These are phyloP conservation scores for Leersia perrieri DNA, from an alignment of 176 grass and related monocot genomes.

Conservation along the genomic window DNA sequence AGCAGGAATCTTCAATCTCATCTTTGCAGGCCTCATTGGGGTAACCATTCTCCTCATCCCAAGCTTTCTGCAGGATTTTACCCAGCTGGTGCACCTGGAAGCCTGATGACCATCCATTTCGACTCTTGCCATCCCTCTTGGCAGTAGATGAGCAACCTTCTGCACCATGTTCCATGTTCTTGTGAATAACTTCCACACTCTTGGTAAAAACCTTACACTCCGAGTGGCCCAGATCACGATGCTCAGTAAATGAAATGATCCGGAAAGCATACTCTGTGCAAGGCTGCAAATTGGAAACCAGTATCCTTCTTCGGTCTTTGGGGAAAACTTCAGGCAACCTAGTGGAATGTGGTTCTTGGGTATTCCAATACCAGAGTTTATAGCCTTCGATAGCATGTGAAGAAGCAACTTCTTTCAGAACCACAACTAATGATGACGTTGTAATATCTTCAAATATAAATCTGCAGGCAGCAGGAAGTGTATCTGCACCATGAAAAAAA, in stretches of 20 bases:
- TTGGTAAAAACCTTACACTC: conserved; percentile 84
- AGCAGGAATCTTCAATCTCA: conserved; percentile 71
- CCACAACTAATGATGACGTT: conserved; percentile 69
- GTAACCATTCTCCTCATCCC: conserved; percentile 65
- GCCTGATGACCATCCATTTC: conserved; percentile 45
- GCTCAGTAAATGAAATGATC: conserved; percentile 84
- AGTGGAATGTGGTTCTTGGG: conserved; percentile 48
- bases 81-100: conserved; percentile 83
- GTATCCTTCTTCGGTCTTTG: conserved; percentile 79
- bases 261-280: conserved; percentile 89
- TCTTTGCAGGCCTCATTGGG: conserved; percentile 57
- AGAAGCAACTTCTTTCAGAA: conserved; percentile 74
- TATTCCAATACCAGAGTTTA: conserved; percentile 95
- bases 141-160: conserved; percentile 55
- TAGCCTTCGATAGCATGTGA: conserved; percentile 71
- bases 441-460: conserved; percentile 93
- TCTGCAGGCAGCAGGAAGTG: conserved; percentile 86
- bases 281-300: conserved; percentile 82
- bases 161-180: conserved; percentile 48
- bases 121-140: conserved; percentile 49
- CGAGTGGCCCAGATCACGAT: conserved; percentile 88
- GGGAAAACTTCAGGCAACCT: conserved; percentile 64
- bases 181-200: conserved; percentile 84
- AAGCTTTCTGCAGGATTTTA: conserved; percentile 64
- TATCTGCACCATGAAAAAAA: conserved; percentile 58